Conservation (phyloP, 78 protist genomes). For the Dictyostelium purpureum region DNA sequence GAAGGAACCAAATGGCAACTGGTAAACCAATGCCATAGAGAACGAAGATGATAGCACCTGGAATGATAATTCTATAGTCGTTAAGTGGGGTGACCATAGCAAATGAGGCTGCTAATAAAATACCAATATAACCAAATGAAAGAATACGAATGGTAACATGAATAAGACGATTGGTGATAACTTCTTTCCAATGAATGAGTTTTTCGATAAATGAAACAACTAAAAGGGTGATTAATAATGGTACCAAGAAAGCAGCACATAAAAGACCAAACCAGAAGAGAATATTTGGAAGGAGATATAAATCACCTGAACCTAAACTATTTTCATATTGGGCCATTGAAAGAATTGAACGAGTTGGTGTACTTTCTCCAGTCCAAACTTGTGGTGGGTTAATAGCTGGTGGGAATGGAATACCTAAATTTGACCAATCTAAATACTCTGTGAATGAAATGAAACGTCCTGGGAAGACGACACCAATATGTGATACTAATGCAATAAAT, state of each 20-base stretch:
- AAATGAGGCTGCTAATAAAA: conserved; percentile 16
- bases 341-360: background rate
- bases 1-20: conserved; percentile 29
- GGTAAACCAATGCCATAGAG: conserved; percentile 76
- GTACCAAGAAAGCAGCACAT: conserved; percentile 44
- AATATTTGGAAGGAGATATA: conserved; percentile 53
- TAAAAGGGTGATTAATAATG: background rate
- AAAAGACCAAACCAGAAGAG: conserved; percentile 69
- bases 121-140: conserved; percentile 53
- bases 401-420: conserved; percentile 78
- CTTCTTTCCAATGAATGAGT: conserved; percentile 61
- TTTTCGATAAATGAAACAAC: conserved; percentile 18
- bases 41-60: conserved; percentile 58
- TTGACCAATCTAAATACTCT: conserved; percentile 62
- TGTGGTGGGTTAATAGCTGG: conserved; percentile 21
- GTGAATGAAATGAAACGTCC: conserved; percentile 67
- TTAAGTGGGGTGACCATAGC: conserved; percentile 28
- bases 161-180: conserved; percentile 34
- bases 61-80: conserved; percentile 37
- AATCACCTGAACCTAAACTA: conserved; percentile 24
- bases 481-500: conserved; percentile 42
- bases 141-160: conserved; percentile 41
- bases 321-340: conserved; percentile 55
- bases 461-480: conserved; percentile 77
- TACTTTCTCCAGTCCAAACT: background rate